Conservation (phyloP, 176 grass and related monocot species). For the Phyllostachys edulis region DNA sequence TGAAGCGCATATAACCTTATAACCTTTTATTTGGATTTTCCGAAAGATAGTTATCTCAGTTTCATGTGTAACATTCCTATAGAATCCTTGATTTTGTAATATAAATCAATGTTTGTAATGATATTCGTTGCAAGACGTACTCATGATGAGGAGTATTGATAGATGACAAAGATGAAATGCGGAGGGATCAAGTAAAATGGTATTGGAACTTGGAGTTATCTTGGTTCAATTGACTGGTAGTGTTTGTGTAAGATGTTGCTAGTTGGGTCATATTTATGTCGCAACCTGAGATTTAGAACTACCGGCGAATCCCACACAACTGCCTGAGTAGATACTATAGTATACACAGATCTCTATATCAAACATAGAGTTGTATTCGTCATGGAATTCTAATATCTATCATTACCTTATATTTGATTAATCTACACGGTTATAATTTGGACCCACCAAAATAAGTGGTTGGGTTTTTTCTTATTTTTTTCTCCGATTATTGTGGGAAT, state of each 20-base stretch:
- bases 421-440: background rate
- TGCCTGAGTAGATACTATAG: background rate
- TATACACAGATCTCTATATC: background rate
- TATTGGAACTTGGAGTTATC: background rate
- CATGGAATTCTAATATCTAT: background rate
- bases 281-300: background rate
- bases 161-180: background rate
- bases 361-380: background rate
- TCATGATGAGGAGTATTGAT: background rate
- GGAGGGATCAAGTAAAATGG: background rate
- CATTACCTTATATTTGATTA: background rate
- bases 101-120: background rate
- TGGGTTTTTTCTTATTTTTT: background rate
- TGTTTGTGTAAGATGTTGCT: background rate
- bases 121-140: background rate
- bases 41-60: background rate
- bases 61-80: background rate
- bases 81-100: background rate
- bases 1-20: background rate
- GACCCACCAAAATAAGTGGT: background rate
- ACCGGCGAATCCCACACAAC: background rate
- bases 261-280: background rate
- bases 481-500: background rate
- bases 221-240: background rate
- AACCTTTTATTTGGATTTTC: background rate